Conservation (phyloP, 1,284 basidiomycete species). For the Cystobasidium sp. region DNA sequence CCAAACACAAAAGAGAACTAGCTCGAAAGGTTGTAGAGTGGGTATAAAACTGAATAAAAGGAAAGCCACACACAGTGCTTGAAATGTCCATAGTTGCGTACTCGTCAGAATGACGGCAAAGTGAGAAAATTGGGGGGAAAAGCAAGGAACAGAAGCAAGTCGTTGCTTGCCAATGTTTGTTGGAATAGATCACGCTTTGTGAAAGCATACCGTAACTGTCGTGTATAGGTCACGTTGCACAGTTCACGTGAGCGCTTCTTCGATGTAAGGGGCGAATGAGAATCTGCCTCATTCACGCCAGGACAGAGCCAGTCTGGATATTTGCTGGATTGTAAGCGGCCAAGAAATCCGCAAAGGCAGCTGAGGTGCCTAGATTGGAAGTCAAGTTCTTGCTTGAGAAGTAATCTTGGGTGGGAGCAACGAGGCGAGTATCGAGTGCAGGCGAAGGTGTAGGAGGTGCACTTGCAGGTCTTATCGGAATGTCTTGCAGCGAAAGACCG, state of each 20-base stretch:
- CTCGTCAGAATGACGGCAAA: background rate
- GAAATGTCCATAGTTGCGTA: no score
- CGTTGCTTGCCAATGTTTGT: no score
- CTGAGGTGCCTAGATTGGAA: constrained; percentile 7
- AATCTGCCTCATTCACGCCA: no score
- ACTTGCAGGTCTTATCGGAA: constrained; percentile 37
- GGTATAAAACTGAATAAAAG: background rate
- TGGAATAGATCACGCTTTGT: no score
- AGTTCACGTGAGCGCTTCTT: no score
- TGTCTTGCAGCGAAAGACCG: constrained; percentile 33
- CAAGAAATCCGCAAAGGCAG: constrained; percentile 31
- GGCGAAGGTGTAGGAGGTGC: constrained; percentile 42
- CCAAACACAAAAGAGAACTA: no score
- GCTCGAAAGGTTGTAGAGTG: no score
- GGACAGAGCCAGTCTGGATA: constrained; percentile 12
- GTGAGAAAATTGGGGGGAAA: background rate
- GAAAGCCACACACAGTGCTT: no score
- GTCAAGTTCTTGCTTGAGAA: constrained; percentile 34
- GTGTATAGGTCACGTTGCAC: no score
- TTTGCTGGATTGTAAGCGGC: constrained; percentile 24
- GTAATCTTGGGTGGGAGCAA: constrained; percentile 27
- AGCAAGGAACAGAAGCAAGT: no score
- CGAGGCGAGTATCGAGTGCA: constrained; percentile 18
- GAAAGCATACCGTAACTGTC: no score
- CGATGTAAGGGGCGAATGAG: no score